Base-by-base conservation (phyloP, 169 alveolate genomes). In the Cryptosporidium baileyi region DNA sequence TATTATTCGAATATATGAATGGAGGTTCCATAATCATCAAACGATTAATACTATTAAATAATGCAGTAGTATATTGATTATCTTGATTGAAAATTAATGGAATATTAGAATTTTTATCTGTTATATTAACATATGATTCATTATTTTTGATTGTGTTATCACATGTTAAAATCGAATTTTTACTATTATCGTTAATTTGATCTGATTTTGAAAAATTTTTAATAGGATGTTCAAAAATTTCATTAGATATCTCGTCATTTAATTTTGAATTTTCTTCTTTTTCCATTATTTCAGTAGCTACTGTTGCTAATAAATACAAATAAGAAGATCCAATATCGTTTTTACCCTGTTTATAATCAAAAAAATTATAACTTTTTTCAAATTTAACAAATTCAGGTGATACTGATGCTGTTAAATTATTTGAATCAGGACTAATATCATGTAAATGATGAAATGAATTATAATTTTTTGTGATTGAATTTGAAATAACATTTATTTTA, bases 231-330 rank as follows among this genome's bases (percentile, higher is more conserved):
- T 62, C 13, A 41, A 11, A 19, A 36, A 44, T 62, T 41, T 62
- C 80, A 34, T 15, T n/a, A 60, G 45, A 26, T 24, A 26, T 24
- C 60, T 19, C 80, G 7, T 40, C 49, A 6, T 30, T 43, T 34
- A 38, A 22, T 22, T 38, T 49, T 19, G 63, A 28, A 24, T 1
- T 30, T 5, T 74, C 67, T 28, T 74, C 62, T 40, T 74, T 41
- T 19, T 74, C 85, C 32, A 74, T 51, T 22, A 74, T 38, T 28
- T 74, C 85, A 11, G 67, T 38, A 32, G 85, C 85, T 3, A 60
- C 85, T 22, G 51, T 34, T 9, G 85, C 85, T 17, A 74, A 67
- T 5, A 74, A 19, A 74, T 74, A 57, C 5, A 74, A 44, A 51
- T 45, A 52, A 24, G 59, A 47, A n/a, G 59, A 3, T n/a, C 30